Conservation (phyloP, 2,329 filamentous ascomycete genomes). For the Arthrobotrys sinensis region DNA sequence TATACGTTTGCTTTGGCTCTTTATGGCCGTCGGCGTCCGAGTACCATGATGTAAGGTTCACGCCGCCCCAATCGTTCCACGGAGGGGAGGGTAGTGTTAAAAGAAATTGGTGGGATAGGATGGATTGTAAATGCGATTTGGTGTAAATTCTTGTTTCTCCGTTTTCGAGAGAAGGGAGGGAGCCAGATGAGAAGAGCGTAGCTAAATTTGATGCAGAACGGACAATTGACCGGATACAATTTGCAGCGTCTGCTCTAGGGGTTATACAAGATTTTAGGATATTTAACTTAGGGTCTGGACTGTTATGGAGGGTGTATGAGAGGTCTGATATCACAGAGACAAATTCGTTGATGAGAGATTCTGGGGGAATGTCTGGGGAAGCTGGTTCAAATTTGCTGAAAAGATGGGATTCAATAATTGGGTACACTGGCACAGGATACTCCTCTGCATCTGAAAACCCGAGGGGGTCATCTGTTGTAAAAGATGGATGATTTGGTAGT, state of each 20-base stretch:
- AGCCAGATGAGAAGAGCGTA: constrained; percentile 25
- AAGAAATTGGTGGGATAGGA: constrained; percentile 43
- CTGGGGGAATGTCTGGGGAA: constrained; percentile 4
- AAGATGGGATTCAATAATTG: constrained; percentile 44
- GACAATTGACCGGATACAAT: constrained; percentile 28
- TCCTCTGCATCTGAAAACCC: constrained; percentile 38
- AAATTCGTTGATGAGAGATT: constrained; percentile 18
- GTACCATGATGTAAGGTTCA: constrained; percentile 53
- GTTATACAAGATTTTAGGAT: constrained; percentile 35
- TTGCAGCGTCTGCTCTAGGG: background rate
- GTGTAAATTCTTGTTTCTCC: constrained; percentile 37
- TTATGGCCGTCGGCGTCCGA: constrained; percentile 42
- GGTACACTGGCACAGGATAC: constrained; percentile 21
- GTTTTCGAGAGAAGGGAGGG: constrained; percentile 7
- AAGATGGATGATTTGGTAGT: constrained; percentile 39
- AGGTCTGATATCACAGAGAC: constrained; percentile 46
- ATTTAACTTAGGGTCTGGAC: constrained; percentile 46
- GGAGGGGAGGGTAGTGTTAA: constrained; percentile 31
- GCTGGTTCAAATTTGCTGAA: constrained; percentile 18
- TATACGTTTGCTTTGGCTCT: constrained; percentile 51
- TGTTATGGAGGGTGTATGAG: constrained; percentile 45
- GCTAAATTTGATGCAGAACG: constrained; percentile 22
- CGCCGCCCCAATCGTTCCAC: constrained; percentile 58
- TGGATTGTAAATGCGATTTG: constrained; percentile 5
- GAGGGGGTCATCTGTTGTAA: constrained; percentile 50